phyloP scores from a whole-genome alignment of 2,329 filamentous ascomycete species.

The Chalara sp. region DNA sequence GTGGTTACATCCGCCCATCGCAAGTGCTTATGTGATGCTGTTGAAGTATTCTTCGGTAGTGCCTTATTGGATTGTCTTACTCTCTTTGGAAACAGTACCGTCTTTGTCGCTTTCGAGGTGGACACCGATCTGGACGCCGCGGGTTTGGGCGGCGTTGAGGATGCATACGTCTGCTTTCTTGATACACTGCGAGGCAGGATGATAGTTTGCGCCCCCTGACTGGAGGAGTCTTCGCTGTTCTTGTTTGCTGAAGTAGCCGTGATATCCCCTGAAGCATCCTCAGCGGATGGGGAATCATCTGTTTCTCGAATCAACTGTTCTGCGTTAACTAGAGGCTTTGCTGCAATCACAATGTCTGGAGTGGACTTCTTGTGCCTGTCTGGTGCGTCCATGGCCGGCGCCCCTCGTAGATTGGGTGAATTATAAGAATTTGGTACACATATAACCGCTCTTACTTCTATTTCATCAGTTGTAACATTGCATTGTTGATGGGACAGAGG shows the following conservation, averaged over 20 bases:
- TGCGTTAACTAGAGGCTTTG: constrained; percentile 17
- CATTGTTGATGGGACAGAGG: no score
- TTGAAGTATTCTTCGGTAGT: background rate
- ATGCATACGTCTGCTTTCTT: constrained; percentile 1
- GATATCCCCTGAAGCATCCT: constrained; percentile 34
- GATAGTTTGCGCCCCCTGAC: constrained; percentile 9
- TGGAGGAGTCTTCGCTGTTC: constrained; percentile 8
- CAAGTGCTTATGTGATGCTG: constrained; percentile 18
- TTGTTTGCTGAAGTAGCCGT: constrained; percentile 25
- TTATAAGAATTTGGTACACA: background rate
- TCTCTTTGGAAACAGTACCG: background rate
- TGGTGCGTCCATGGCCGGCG: no score
- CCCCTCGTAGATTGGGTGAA: background rate
- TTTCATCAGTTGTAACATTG: background rate
- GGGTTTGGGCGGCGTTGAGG: constrained; percentile 12
- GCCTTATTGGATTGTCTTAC: background rate
- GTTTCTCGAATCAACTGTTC: constrained; percentile 42
- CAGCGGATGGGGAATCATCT: constrained; percentile 41
- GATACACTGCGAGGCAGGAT: constrained; percentile 8
- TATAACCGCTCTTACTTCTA: background rate
- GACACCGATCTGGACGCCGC: constrained; percentile 26
- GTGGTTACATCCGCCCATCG: constrained; percentile 50
- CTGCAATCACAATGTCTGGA: background rate
- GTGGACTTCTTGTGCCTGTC: background rate
- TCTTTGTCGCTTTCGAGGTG: background rate